Evolutionary conservation across 257 asterid species (phyloP).

Genomic region (Mentha longifolia): DNA sequence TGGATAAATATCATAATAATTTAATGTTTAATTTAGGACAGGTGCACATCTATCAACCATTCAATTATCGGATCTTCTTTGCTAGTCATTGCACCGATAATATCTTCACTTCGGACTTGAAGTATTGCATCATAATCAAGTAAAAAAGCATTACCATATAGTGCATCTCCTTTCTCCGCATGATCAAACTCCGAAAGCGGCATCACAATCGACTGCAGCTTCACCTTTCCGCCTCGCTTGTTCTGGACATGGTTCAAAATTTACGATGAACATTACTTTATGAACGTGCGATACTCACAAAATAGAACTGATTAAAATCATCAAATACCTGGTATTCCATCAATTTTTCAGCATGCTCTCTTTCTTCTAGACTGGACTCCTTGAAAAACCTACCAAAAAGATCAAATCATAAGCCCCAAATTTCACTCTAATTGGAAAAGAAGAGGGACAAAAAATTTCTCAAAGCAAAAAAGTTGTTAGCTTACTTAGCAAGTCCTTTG

Average conservation of each 20-base stretch:
- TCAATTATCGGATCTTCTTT: slow-evolving; percentile 35
- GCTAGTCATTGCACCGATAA: slow-evolving; percentile 19
- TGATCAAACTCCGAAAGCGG: slow-evolving; percentile 78
- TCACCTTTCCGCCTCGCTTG: slow-evolving; percentile 78
- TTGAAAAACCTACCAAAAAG: slow-evolving; percentile 65
- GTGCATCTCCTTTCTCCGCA: slow-evolving; percentile 81
- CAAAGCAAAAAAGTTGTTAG: not conserved
- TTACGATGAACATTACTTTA: not conserved
- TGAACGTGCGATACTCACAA: not conserved
- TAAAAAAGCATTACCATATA: slow-evolving; percentile 53
- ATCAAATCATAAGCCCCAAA: slow-evolving; percentile 10
- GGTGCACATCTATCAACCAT: slow-evolving; percentile 27
- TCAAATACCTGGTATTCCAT: slow-evolving; percentile 79
- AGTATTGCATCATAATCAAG: slow-evolving; percentile 6
- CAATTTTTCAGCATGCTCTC: slow-evolving; percentile 78
- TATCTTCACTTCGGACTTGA: slow-evolving; percentile 3
- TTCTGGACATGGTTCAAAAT: slow-evolving; percentile 40
- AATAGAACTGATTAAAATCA: not conserved
- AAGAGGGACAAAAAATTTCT: not conserved
- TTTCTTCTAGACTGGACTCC: slow-evolving; percentile 76
- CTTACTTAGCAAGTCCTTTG: slow-evolving; percentile 84
- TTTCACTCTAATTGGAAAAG: slow-evolving; percentile 25
- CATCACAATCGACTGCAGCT: slow-evolving; percentile 69
- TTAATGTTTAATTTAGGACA: slow-evolving; percentile 6
- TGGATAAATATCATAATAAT: slow-evolving; percentile 31